phyloP scores from a whole-genome alignment of 495 filamentous ascomycete genomes.

The Penicillium macrosclerotiorum region DNA sequence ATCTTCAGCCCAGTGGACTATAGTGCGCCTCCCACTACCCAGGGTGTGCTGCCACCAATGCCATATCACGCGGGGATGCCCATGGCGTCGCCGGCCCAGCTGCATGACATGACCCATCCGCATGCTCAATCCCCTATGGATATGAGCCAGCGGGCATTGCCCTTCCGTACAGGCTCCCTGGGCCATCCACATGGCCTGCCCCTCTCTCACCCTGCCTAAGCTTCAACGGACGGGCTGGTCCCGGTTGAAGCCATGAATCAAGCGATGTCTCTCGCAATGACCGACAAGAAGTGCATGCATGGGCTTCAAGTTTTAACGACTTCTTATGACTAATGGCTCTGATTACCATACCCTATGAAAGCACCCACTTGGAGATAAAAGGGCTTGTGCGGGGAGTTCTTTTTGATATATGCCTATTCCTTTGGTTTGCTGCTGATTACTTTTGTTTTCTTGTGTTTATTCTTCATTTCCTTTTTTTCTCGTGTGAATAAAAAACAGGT shows the following conservation, averaged over 20 bases:
- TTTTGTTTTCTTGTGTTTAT: conserved; percentile 1
- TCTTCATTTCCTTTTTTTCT: not conserved
- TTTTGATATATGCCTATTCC: no score
- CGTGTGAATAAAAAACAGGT: conserved; percentile 19
- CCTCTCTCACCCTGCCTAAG: conserved; percentile 22
- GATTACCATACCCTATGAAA: conserved; percentile 14
- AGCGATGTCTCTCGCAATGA: conserved; percentile 3
- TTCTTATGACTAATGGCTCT: conserved; percentile 28
- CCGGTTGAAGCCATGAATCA: conserved; percentile 9
- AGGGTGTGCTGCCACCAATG: conserved; percentile 28
- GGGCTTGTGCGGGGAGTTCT: conserved; percentile 24
- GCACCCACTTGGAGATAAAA: conserved; percentile 11
- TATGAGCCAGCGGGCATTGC: conserved; percentile 16
- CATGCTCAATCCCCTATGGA: conserved; percentile 21
- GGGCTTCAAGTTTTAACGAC: conserved; percentile 23
- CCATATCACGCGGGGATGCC: conserved; percentile 37
- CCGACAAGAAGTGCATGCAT: conserved; percentile 5
- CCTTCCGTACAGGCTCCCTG: conserved; percentile 35
- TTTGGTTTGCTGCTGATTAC: no score
- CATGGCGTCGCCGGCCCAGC: conserved; percentile 25
- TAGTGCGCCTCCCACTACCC: conserved; percentile 16
- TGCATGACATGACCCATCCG: conserved; percentile 31
- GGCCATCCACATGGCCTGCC: conserved; percentile 31
- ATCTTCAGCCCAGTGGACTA: conserved; percentile 41
- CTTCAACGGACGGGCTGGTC: conserved; percentile 21